Percentiles rank a stretch among this genome's conserved stretches.
These are phyloP conservation scores for Forsythia viridissima DNA, from an alignment of 257 asterid species.

Conservation along the genomic window DNA sequence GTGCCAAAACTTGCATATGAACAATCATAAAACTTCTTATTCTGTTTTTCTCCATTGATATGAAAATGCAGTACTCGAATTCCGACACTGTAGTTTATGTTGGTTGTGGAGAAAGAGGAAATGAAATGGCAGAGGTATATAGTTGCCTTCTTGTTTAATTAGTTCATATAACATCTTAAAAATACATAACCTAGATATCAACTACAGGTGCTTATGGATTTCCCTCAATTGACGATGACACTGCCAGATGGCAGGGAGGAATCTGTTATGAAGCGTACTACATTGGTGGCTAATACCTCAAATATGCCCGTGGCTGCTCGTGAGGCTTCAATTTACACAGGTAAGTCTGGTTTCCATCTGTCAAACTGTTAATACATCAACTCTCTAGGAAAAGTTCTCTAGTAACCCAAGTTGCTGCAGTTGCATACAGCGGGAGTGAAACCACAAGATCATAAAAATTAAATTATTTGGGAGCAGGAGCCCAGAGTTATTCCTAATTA, in stretches of 20 bases:
- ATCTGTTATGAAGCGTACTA: conserved; percentile 99
- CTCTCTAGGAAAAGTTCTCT: neutral
- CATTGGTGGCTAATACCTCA: conserved; percentile 98
- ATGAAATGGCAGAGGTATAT: conserved; percentile 99
- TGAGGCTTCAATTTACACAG: conserved; percentile 99
- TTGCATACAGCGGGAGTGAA: neutral
- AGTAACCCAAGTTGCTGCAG: neutral
- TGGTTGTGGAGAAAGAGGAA: conserved; percentile 99
- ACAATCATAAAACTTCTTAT: conserved; percentile 11
- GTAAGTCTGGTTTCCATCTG: conserved; percentile 33
- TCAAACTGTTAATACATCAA: neutral
- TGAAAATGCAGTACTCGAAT: conserved; percentile 83
- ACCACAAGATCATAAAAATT: neutral
- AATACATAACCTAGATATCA: conserved; percentile 27
- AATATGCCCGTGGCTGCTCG: conserved; percentile 99
- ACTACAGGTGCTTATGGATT: conserved; percentile 97
- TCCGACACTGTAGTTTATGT: conserved; percentile 97
- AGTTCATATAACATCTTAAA: neutral
- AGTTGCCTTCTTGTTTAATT: conserved; percentile 28
- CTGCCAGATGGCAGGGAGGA: conserved; percentile 99
- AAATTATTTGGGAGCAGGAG: neutral
- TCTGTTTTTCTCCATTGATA: conserved; percentile 17
- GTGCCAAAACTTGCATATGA: neutral
- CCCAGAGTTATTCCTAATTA: neutral
- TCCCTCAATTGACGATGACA: conserved; percentile 99